phyloP scores from a whole-genome alignment of 2,329 filamentous ascomycete genomes.

The Aureobasidium sp. region DNA sequence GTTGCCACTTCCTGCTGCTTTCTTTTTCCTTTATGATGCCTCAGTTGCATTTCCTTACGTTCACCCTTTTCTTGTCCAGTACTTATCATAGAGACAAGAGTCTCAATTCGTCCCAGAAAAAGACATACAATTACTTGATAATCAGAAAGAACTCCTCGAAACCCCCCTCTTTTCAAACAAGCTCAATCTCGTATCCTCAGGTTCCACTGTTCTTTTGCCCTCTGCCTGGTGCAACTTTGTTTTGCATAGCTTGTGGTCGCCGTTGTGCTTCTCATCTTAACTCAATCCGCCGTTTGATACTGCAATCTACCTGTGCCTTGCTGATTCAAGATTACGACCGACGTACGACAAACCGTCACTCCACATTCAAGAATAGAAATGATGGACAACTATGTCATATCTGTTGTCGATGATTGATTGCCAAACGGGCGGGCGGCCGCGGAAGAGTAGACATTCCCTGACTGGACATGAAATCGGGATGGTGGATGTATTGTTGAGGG shows the following conservation, averaged over 20 bases:
- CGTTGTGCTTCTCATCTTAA: not conserved
- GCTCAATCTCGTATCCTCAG: not conserved
- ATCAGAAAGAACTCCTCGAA: not conserved
- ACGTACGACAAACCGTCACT: not conserved
- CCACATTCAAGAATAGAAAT: not conserved
- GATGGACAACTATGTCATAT: not conserved
- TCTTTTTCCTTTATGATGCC: not conserved
- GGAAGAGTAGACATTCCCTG: too few species aligned
- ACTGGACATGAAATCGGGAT: too few species aligned
- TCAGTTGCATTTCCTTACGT: not conserved
- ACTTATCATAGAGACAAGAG: not conserved
- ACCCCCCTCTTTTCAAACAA: not conserved
- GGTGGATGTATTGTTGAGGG: too few species aligned
- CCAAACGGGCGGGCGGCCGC: too few species aligned
- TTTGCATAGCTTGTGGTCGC: not conserved
- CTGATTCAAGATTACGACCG: not conserved
- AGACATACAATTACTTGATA: not conserved
- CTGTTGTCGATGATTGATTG: too few species aligned
- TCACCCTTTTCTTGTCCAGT: not conserved
- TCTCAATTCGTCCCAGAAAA: not conserved
- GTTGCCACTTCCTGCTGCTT: slow-evolving; percentile 5
- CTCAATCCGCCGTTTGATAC: not conserved
- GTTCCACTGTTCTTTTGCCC: too few species aligned
- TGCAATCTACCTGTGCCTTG: not conserved
- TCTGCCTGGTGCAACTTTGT: not conserved